Evolutionary conservation across 352 stramenopile species (phyloP), one percentile per base, ranked within the genome.

Genomic region (Globisporangium lucens): DNA sequence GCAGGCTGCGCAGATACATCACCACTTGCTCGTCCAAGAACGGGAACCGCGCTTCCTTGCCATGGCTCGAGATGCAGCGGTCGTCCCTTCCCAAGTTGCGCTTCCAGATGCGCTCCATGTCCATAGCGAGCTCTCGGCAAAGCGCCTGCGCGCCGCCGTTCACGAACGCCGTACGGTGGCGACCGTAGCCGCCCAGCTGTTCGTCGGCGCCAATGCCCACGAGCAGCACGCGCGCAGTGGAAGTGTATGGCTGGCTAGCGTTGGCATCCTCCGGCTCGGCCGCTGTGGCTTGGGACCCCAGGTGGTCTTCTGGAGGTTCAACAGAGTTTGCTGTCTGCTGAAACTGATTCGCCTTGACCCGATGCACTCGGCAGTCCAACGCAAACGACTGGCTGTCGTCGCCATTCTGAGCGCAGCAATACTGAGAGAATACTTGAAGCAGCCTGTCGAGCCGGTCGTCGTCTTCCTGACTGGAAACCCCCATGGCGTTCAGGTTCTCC

Each of bases 41-140:
- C 13, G 96, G 96, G 71, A 98, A 98, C 8, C 97, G 85, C 33
- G 90, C 89, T 71, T 99, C 97, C 33, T 87, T 85, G 20, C 92
- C 94, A 62, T 98, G 89, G 43, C 97, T 87, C 35, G 90, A 85
- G 55, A 98, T 90, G 62, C 90, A 93, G 43, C 97, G 87, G 76
- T 99, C 97, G 72, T 99, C 97, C 12, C 97, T 83, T 17, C 97
- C 97, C 30, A 99, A 80, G 70, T 99, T 99, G 9, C 97, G 91
- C 63, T 90, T 95, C 95, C 95, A 99, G 33, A 99, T 88, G 36
- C 96, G 85, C 47, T 62, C 66, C 43, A 98, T 76, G 72, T 99
- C 96, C 73, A 89, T 86, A 63, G 80, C 56, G 15, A 99, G 68
- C 78, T 99, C 97, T 15, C 63, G 65, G 61, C 73, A 73, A 1